Evolutionary conservation across 352 stramenopile genomes (phyloP).

Genomic region (Pythium sukuiense): DNA sequence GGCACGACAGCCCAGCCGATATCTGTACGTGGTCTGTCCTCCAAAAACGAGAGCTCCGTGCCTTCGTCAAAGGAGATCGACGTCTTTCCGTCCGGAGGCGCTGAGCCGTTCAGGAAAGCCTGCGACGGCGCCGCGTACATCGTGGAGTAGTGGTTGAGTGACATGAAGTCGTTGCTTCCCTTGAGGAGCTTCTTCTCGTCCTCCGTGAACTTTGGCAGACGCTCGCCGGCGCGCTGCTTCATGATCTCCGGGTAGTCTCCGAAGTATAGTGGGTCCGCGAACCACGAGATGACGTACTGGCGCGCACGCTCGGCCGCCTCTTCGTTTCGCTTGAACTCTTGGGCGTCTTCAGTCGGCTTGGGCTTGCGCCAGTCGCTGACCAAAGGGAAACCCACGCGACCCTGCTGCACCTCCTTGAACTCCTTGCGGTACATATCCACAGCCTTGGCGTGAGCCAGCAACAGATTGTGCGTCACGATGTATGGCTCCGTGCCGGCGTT

Average conservation of each 20-base stretch:
- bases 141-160: slow-evolving; percentile 50
- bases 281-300: slow-evolving; percentile 89
- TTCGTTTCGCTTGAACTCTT: slow-evolving; percentile 49
- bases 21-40: neutral
- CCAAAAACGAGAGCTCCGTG: neutral
- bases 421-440: slow-evolving; percentile 75
- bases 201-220: neutral
- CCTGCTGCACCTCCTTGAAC: slow-evolving; percentile 39
- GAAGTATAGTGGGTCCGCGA: slow-evolving; percentile 88
- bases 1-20: neutral
- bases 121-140: neutral
- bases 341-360: slow-evolving; percentile 40
- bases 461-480: slow-evolving; percentile 77
- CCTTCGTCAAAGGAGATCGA: neutral
- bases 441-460: slow-evolving; percentile 83
- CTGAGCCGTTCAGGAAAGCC: slow-evolving; percentile 8
- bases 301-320: slow-evolving; percentile 77
- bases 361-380: slow-evolving; percentile 90
- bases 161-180: slow-evolving; percentile 6
- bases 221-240: slow-evolving; percentile 52
- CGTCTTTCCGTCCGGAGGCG: neutral
- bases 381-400: slow-evolving; percentile 91
- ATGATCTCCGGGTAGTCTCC: slow-evolving; percentile 93
- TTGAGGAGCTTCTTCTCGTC: neutral
- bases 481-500: slow-evolving; percentile 36